Conservation (phyloP, 2,329 filamentous ascomycete species). For the Aspergillus jensenii region DNA sequence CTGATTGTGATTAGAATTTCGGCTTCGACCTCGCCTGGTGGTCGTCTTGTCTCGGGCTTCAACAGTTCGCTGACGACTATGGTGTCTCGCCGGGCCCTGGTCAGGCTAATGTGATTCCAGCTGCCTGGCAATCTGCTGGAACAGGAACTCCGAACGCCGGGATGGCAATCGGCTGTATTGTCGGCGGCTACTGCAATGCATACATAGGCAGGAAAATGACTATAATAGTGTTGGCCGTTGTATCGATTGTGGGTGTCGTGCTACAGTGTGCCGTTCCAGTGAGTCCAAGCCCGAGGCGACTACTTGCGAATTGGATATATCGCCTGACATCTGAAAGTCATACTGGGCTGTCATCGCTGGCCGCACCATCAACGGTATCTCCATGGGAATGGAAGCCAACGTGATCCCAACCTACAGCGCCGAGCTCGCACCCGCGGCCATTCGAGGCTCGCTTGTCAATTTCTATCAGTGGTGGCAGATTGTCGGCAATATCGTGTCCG, state of each 20-base stretch:
- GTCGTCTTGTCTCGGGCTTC: background rate
- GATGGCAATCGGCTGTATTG: background rate
- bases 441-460: background rate
- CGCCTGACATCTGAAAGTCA: background rate
- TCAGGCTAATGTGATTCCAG: background rate
- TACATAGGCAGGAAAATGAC: background rate
- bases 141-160: background rate
- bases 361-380: background rate
- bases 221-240: background rate
- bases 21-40: background rate
- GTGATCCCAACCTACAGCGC: background rate
- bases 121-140: background rate
- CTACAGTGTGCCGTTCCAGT: background rate
- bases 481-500: background rate
- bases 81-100: background rate
- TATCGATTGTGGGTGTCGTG: background rate
- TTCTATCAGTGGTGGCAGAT: background rate
- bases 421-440: background rate
- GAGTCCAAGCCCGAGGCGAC: background rate
- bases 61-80: background rate
- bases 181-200: background rate
- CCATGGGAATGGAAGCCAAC: background rate
- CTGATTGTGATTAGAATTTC: background rate
- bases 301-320: too few species aligned
- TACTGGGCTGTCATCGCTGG: background rate